Evolutionary conservation across 352 stramenopile genomes (phyloP).

Genomic region (Thraustochytrium striatum): DNA sequence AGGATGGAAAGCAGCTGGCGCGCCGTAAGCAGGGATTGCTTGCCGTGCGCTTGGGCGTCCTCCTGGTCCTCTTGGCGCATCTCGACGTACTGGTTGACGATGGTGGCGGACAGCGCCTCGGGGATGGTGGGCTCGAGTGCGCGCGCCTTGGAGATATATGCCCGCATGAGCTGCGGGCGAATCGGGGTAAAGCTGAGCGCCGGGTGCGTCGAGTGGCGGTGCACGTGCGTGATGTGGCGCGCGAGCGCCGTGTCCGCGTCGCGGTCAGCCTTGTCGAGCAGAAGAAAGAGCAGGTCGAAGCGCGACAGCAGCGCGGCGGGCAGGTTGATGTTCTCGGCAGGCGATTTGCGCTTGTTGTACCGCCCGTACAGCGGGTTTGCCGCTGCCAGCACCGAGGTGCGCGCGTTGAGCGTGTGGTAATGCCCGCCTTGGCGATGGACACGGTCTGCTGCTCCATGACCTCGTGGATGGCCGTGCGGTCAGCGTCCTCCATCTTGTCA

Average conservation of each 20-base stretch:
- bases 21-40: constrained; percentile 86
- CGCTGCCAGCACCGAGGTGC: constrained; percentile 76
- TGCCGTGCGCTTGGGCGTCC: constrained; percentile 65
- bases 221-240: constrained; percentile 84
- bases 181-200: constrained; percentile 84
- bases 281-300: constrained; percentile 98
- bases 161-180: constrained; percentile 58
- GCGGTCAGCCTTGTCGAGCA: constrained; percentile 71
- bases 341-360: constrained; percentile 68
- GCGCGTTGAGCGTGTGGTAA: constrained; percentile 93
- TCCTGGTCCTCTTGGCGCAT: constrained; percentile 84
- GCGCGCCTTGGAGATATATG: constrained; percentile 68
- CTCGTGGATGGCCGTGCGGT: constrained; percentile 98
- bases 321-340: constrained; percentile 96
- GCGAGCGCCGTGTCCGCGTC: constrained; percentile 83
- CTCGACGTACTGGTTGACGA: constrained; percentile 97
- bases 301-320: constrained; percentile 97
- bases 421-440: constrained; percentile 96
- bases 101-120: constrained; percentile 88
- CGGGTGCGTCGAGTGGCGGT: constrained; percentile 71
- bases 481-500: constrained; percentile 93
- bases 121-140: constrained; percentile 83
- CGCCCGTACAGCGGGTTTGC: constrained; percentile 82
- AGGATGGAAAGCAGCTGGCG: constrained; percentile 97
- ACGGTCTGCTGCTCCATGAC: constrained; percentile 99